These are phyloP conservation scores for Chloropicon primus DNA, from an alignment of 139 green algal genomes.

Conservation along the genomic window DNA sequence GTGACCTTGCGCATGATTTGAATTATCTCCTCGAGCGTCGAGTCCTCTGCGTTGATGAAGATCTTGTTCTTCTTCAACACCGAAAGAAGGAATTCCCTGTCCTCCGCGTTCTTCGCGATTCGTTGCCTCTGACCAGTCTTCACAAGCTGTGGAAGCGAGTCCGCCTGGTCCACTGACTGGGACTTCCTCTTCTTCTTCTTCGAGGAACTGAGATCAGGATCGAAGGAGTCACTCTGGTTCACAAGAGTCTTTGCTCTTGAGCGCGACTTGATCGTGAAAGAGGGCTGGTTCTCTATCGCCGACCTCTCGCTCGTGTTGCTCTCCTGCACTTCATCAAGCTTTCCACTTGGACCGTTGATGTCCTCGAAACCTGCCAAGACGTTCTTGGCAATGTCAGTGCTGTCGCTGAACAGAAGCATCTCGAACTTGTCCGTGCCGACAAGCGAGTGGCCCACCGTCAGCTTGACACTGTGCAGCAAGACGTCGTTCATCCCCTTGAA, in stretches of 20 bases:
- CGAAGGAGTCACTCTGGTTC: background rate
- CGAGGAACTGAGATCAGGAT: background rate
- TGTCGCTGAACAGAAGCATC: background rate
- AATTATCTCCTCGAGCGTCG: background rate
- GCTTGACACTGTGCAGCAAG: background rate
- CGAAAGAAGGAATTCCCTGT: background rate
- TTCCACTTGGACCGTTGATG: background rate
- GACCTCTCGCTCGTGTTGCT: background rate
- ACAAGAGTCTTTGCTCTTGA: background rate
- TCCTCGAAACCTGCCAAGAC: background rate
- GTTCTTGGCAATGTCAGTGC: background rate
- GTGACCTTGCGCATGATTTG: background rate
- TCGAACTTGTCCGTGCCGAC: background rate
- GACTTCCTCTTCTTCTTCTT: background rate
- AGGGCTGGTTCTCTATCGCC: background rate
- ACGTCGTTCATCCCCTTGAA: background rate
- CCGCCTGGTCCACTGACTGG: background rate
- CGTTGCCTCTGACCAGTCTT: background rate
- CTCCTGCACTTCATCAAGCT: background rate
- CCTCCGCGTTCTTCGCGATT: background rate
- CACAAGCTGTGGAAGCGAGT: background rate
- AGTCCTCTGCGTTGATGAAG: background rate
- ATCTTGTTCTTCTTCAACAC: background rate
- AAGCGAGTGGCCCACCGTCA: background rate
- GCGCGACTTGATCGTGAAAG: background rate